Evolutionary conservation across 1,284 basidiomycete species (phyloP), one percentile per base, ranked within the genome.

Genomic region (Cystobasidiaceae sp.): DNA sequence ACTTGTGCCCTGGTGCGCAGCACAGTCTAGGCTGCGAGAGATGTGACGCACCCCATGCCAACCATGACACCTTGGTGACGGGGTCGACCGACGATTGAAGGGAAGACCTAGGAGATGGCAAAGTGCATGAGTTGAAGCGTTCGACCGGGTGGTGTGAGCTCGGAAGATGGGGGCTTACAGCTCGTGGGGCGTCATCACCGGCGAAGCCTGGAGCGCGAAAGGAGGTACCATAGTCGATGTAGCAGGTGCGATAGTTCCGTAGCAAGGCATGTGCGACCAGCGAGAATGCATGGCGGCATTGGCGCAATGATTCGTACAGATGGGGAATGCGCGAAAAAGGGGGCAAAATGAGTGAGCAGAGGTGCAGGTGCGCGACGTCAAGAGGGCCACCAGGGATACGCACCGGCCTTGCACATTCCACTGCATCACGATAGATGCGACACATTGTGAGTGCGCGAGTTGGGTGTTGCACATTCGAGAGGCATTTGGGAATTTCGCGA

Each of bases 51-150:
- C 59, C 79, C 78, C 79, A 80, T 79, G 48, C 79, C 79, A 60
- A 80, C 89, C 90, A 93, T 93, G 71, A 93, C 89, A 83, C 89
- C 89, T 79, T 88, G 85, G 81, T 93, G 90, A 78, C 90, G 88
- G 71, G 90, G 89, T 73, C 91, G 88, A 77, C 90, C 91, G 76
- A 93, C 89, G 75, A 94, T 90, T 58, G 89, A 90, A 44, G 87
- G 89, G 72, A 71, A 73, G 68, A 71, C 71, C 67, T 71, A 67
- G 25, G n/a, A n/a, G n/a, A n/a, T n/a, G n/a, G n/a, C 50, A 30
- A 28, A 17, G 17, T n/a, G 1, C 11, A 28, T 52, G 49, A 15
- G 48, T 25, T 4, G 19, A 11, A 27, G 51, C 41, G 5, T 32
- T 23, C 51, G 11, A 11, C 11, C 11, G 11, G 37, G 11, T 39